phyloP scores from a whole-genome alignment of 495 filamentous ascomycete genomes.

The Penicillium cataractarum region DNA sequence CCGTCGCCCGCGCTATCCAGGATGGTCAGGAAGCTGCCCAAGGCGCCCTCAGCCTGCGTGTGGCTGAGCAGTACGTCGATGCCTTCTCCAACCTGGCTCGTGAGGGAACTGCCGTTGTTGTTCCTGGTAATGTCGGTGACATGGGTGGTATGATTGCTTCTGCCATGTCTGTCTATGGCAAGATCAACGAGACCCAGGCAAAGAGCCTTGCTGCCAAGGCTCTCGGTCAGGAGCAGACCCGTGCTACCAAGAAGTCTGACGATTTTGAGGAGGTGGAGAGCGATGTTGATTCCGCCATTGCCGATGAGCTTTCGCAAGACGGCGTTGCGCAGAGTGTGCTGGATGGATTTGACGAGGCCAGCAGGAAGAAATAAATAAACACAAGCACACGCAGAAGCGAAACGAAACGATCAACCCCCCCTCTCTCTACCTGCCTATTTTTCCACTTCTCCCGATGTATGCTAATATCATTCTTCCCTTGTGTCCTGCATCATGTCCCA shows the following conservation, averaged over 20 bases:
- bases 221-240: conserved; percentile 34
- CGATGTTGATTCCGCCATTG: conserved; percentile 9
- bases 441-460: conserved; percentile 8
- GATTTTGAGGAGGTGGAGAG: conserved; percentile 25
- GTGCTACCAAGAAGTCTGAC: background rate
- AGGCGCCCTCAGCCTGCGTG: conserved; percentile 77
- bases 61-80: conserved; percentile 98
- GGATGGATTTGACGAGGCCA: conserved; percentile 57
- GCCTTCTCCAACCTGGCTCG: conserved; percentile 90
- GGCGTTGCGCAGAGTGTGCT: conserved; percentile 52
- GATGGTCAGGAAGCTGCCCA: conserved; percentile 74
- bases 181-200: conserved; percentile 84
- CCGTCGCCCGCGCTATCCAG: conserved; percentile 73
- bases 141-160: conserved; percentile 96
- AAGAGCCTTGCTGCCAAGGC: conserved; percentile 63
- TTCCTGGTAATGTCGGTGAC: conserved; percentile 97
- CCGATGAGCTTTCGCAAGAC: conserved; percentile 1
- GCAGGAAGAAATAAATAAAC: conserved; percentile 43
- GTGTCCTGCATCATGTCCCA: conserved; percentile 12
- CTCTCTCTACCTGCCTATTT: conserved; percentile 7
- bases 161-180: conserved; percentile 93
- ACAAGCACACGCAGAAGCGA: conserved; percentile 3
- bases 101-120: conserved; percentile 91
- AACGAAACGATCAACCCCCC: conserved; percentile 17
- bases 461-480: conserved; percentile 9